Conservation (phyloP, 2,329 filamentous ascomycete genomes). For the Bipolaris cookei region DNA sequence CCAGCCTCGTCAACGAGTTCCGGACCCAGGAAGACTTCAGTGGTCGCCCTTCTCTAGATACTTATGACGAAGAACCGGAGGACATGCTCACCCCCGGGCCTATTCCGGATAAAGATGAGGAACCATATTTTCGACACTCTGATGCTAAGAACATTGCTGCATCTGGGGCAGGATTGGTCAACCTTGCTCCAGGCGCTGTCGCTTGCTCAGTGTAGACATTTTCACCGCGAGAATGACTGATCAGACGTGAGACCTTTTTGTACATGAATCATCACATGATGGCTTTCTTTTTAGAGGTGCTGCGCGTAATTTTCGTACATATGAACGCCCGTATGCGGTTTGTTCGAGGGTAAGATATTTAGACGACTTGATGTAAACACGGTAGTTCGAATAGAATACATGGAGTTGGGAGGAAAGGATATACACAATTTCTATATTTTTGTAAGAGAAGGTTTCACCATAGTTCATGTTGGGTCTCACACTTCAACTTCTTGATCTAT, state of each 20-base stretch:
- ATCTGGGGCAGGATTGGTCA: neutral
- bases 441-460: too few species aligned
- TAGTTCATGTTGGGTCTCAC: too few species aligned
- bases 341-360: neutral
- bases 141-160: neutral
- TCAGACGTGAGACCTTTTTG: neutral
- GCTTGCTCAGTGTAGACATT: neutral
- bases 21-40: slow-evolving; percentile 8
- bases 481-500: too few species aligned
- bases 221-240: neutral
- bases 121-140: slow-evolving; percentile 6
- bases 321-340: too few species aligned
- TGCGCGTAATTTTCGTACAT: too few species aligned
- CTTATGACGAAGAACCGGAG: slow-evolving; percentile 31
- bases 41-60: slow-evolving; percentile 9
- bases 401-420: too few species aligned
- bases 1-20: slow-evolving; percentile 23
- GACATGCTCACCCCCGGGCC: slow-evolving; percentile 29
- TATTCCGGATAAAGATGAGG: slow-evolving; percentile 6
- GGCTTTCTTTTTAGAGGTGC: too few species aligned
- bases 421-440: too few species aligned
- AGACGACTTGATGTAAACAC: slow-evolving; percentile 2
- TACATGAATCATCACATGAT: neutral
- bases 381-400: too few species aligned
- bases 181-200: neutral